These are phyloP conservation scores for Pugionium dolabratum DNA, from an alignment of 345 rosid genomes.

Conservation along the genomic window DNA sequence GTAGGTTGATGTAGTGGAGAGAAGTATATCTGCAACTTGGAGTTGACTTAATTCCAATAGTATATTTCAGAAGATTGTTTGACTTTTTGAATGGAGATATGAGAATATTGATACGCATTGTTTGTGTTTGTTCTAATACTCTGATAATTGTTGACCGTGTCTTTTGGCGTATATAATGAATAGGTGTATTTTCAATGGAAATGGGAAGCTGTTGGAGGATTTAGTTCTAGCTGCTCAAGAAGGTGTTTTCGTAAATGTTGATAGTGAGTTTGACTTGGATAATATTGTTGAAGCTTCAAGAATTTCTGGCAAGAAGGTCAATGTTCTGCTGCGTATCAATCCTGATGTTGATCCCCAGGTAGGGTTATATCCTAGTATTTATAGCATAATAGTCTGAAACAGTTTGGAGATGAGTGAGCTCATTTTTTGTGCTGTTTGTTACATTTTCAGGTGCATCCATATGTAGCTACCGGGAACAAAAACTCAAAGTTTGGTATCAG, in stretches of 20 bases:
- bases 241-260: slow-evolving; percentile 94
- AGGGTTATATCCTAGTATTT: background rate
- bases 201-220: slow-evolving; percentile 89
- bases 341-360: slow-evolving; percentile 99
- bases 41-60: background rate
- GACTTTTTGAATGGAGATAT: too few relatives aligned
- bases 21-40: background rate
- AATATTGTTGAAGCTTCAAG: slow-evolving; percentile 84
- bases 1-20: background rate
- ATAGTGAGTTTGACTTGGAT: slow-evolving; percentile 93
- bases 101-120: background rate
- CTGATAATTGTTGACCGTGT: slow-evolving; percentile 1
- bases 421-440: slow-evolving; percentile 15
- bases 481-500: slow-evolving; percentile 97
- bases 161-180: background rate
- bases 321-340: slow-evolving; percentile 92
- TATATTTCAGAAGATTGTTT: too few relatives aligned
- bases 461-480: slow-evolving; percentile 97
- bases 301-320: slow-evolving; percentile 81
- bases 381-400: background rate
- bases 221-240: slow-evolving; percentile 89
- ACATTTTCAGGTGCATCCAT: slow-evolving; percentile 78
- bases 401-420: background rate
- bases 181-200: slow-evolving; percentile 97
- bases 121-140: slow-evolving; percentile 2